Conservation (phyloP, 306 rosid species). For the Dryas drummondii region DNA sequence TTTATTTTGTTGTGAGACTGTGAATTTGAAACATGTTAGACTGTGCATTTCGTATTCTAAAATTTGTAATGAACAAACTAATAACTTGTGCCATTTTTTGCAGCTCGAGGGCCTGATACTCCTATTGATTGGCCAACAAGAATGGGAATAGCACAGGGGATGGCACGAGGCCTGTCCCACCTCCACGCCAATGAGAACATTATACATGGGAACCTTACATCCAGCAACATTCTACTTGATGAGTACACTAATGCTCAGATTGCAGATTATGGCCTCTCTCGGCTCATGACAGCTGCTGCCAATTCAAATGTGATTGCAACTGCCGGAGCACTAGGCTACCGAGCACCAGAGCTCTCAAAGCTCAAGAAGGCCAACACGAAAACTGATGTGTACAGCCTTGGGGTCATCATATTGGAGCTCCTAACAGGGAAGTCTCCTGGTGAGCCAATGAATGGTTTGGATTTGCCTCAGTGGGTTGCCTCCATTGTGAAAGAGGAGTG, state of each 20-base stretch:
- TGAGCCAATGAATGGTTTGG: conserved; percentile 77
- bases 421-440: conserved; percentile 92
- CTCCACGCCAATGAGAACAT: conserved; percentile 72
- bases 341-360: conserved; percentile 86
- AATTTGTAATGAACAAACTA: neutral
- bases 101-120: conserved; percentile 76
- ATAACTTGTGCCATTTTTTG: conserved; percentile 8
- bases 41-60: neutral
- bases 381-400: conserved; percentile 87
- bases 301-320: conserved; percentile 83
- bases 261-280: conserved; percentile 77
- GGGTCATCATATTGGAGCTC: conserved; percentile 90
- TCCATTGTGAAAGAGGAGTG: conserved; percentile 96
- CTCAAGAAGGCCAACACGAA: conserved; percentile 79
- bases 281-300: conserved; percentile 84
- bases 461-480: conserved; percentile 98
- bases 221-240: conserved; percentile 74
- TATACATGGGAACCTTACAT: conserved; percentile 83
- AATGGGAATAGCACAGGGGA: conserved; percentile 75
- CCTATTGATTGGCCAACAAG: conserved; percentile 77
- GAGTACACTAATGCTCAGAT: conserved; percentile 54
- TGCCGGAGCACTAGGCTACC: conserved; percentile 79
- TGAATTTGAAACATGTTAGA: too few species aligned
- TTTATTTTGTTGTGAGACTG: too few species aligned
- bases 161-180: conserved; percentile 64